A percentile compares a stretch with the other conserved stretches of the same genome.
These are phyloP conservation scores for Macroventuria anomochaeta DNA, from an alignment of 2,329 filamentous ascomycete species.

Conservation along the genomic window DNA sequence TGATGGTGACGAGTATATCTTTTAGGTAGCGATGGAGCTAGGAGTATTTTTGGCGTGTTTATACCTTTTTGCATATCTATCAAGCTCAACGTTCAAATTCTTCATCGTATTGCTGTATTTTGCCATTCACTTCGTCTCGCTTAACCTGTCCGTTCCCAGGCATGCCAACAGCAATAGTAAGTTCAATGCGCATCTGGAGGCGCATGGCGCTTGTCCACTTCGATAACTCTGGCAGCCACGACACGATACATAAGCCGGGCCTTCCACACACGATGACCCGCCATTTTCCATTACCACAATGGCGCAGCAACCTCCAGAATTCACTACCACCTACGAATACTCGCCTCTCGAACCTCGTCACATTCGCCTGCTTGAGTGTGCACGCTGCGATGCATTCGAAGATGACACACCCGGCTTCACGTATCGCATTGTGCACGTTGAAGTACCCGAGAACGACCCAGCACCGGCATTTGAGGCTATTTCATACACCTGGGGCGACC, in stretches of 20 bases:
- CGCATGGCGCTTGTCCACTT: background rate
- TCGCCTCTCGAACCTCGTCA: slow-evolving; percentile 4
- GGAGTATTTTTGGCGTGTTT: background rate
- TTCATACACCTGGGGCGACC: slow-evolving; percentile 30
- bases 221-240: background rate
- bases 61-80: background rate
- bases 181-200: background rate
- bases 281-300: background rate
- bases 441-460: slow-evolving; percentile 5
- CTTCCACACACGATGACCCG: background rate
- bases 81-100: background rate
- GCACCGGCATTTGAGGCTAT: slow-evolving; percentile 22
- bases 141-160: background rate
- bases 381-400: background rate
- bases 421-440: slow-evolving; percentile 16
- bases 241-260: background rate
- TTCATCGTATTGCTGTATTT: background rate
- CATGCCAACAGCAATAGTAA: background rate
- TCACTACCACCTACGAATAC: slow-evolving; percentile 17
- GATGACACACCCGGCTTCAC: background rate
- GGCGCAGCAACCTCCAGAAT: background rate
- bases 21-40: background rate
- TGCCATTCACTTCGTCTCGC: background rate
- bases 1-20: background rate
- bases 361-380: slow-evolving; percentile 14